Base-by-base conservation (phyloP, 805 yeast genomes). In the Ogataea kodamae region DNA sequence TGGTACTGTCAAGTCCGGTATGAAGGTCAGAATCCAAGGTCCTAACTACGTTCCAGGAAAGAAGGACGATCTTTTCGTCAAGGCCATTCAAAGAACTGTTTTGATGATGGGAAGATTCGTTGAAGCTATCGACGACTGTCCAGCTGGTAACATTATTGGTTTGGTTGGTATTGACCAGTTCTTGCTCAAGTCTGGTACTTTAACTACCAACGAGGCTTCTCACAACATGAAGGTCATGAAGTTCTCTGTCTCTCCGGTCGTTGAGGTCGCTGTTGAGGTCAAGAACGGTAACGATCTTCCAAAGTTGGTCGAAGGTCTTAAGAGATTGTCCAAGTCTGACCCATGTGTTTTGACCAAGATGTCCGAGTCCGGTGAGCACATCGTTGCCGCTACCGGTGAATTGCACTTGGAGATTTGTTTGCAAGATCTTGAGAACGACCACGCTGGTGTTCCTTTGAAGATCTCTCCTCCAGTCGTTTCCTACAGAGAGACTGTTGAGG, bases 71-170 rank as follows among this genome's bases (percentile, higher is more conserved):
- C 77, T 90, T 61, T 92, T 90, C 88, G 53, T 90, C 66, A 90
- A 90, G 83, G 84, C 96, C 59, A 76, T 90, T 64, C 98, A 90
- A 80, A 90, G 98, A 81, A 92, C 96, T 61, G 98, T 90, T 62
- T 78, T 90, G 67, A 90, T 90, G 98, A 90, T 90, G 98, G 98
- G 98, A 70, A 86, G 97, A 76, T 70, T 75, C 70, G 94, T 86
- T 63, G 98, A 90, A 80, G 87, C 90, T 66, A 90, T 90, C 62
- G 97, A 90, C 63, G 97, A 90, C 77, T 85, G 95, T 76, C 97
- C 98, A 68, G 97, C 97, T 60, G 98, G 98, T 86, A 90, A 90
- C 96, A 90, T 90, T 82, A 80, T 89, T 66, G 98, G 97, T 88
- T 77, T 90, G 69, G 97, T 90, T 62, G 98, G 98, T 89, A 85